Percentiles rank a stretch among this genome's conserved stretches.
Evolutionary conservation across 1,284 basidiomycete genomes (phyloP).

Genomic region (Butyriboletus appendiculatus): DNA sequence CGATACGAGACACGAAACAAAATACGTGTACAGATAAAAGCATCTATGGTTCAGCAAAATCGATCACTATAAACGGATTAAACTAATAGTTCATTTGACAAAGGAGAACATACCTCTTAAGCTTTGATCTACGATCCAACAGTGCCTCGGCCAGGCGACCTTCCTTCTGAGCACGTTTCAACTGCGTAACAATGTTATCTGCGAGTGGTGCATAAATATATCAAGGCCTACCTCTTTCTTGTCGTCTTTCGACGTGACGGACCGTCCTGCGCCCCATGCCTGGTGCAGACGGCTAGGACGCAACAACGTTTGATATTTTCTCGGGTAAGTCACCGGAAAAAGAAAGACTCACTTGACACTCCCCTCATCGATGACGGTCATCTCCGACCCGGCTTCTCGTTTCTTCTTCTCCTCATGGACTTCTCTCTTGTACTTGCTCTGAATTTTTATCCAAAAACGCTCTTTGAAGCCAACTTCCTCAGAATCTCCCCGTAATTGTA

Average conservation of each 20-base stretch:
- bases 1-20: conserved; percentile 12
- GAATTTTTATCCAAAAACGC: conserved; percentile 86
- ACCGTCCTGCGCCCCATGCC: conserved; percentile 84
- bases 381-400: conserved; percentile 58
- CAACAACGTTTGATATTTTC: conserved; percentile 5
- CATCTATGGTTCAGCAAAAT: conserved; percentile 50
- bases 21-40: conserved; percentile 11
- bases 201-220: conserved; percentile 9
- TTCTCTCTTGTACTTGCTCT: conserved; percentile 88
- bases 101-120: conserved; percentile 76
- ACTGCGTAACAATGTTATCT: conserved; percentile 39
- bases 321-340: conserved; percentile 4
- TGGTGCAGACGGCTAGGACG: conserved; percentile 71
- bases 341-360: conserved; percentile 61
- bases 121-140: conserved; percentile 84
- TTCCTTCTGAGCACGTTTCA: conserved; percentile 86
- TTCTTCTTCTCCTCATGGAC: conserved; percentile 80
- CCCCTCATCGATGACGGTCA: conserved; percentile 65
- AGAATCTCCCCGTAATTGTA: conserved; percentile 80
- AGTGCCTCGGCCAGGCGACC: conserved; percentile 87
- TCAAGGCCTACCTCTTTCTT: conserved; percentile 60
- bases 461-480: conserved; percentile 82
- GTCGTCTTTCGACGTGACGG: conserved; percentile 69
- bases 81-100: conserved; percentile 2
- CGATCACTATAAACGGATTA: conserved; percentile 49